Percentiles rank a stretch among this genome's conserved stretches.
phyloP scores from a whole-genome alignment of 345 rosid species.

The Lepidium aucheri region DNA sequence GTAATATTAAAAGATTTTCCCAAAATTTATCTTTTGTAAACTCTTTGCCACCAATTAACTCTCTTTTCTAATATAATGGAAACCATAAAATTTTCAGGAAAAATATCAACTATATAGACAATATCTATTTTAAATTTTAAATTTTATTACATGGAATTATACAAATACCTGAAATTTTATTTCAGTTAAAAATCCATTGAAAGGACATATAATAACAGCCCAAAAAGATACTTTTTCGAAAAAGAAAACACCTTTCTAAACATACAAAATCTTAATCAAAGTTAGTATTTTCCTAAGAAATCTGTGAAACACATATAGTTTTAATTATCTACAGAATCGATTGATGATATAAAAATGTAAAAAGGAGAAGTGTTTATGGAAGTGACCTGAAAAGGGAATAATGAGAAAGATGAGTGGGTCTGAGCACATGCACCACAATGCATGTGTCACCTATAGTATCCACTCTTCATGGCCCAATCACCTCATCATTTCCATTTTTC shows the following conservation, averaged over 20 bases:
- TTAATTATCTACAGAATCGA: neutral
- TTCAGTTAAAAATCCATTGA: too few relatives aligned
- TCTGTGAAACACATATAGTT: neutral
- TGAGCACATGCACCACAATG: slow-evolving; percentile 32
- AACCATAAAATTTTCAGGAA: too few relatives aligned
- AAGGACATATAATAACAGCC: too few relatives aligned
- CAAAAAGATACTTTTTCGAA: too few relatives aligned
- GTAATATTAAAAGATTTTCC: too few relatives aligned
- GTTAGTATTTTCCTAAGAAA: neutral
- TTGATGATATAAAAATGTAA: neutral
- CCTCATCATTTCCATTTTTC: slow-evolving; percentile 4
- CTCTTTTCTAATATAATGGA: too few relatives aligned
- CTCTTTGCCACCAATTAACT: too few relatives aligned
- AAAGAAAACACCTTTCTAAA: neutral
- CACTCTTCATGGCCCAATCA: slow-evolving; percentile 35
- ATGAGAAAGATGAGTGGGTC: slow-evolving; percentile 23
- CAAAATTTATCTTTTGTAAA: too few relatives aligned
- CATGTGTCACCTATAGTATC: slow-evolving; percentile 32
- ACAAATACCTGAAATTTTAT: too few relatives aligned
- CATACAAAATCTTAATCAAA: neutral
- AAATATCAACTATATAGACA: too few relatives aligned
- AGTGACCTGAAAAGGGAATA: slow-evolving; percentile 18
- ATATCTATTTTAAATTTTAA: too few relatives aligned
- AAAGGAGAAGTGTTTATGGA: neutral
- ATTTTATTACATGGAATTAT: too few relatives aligned